phyloP scores from a whole-genome alignment of 768 basidiomycete species.

The Kwoniella sp. region DNA sequence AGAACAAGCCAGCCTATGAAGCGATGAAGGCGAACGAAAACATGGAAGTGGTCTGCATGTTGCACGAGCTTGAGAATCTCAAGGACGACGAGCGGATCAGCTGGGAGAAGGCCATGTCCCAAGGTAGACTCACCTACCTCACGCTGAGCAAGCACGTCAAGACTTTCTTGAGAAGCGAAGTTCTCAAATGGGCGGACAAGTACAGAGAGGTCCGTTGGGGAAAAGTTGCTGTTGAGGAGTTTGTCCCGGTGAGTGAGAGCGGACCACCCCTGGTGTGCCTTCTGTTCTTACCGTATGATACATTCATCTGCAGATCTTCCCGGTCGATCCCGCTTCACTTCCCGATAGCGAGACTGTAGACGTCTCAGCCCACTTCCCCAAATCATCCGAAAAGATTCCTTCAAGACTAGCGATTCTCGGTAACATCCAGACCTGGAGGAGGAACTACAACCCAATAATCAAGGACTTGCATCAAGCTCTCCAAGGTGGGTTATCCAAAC shows the following conservation, averaged over 20 bases:
- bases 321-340: slow-evolving; percentile 7
- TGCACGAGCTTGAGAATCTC: slow-evolving; percentile 20
- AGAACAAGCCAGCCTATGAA: slow-evolving; percentile 13
- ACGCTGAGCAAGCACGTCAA: slow-evolving; percentile 20
- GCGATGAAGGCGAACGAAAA: slow-evolving; percentile 17
- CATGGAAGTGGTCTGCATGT: slow-evolving; percentile 20
- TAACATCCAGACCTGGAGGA: slow-evolving; percentile 19
- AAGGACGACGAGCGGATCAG: slow-evolving; percentile 10
- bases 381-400: slow-evolving; percentile 17
- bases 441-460: slow-evolving; percentile 23
- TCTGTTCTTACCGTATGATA: too few species aligned
- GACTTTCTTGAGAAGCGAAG: slow-evolving; percentile 12
- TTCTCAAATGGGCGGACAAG: slow-evolving; percentile 16
- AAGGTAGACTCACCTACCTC: slow-evolving; percentile 12
- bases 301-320: slow-evolving; percentile 24
- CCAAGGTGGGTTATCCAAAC: slow-evolving; percentile 3
- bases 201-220: slow-evolving; percentile 13
- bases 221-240: slow-evolving; percentile 22
- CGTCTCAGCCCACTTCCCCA: slow-evolving; percentile 19
- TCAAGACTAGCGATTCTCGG: slow-evolving; percentile 26
- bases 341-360: slow-evolving; percentile 13
- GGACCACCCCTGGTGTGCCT: background rate
- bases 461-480: slow-evolving; percentile 17
- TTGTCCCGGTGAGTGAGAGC: slow-evolving; percentile 19
- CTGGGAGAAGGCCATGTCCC: slow-evolving; percentile 11